Percentiles rank a stretch among this genome's conserved stretches.
These are phyloP conservation scores for Diaporthe batatas DNA, from an alignment of 2,329 filamentous ascomycete species.

Conservation along the genomic window DNA sequence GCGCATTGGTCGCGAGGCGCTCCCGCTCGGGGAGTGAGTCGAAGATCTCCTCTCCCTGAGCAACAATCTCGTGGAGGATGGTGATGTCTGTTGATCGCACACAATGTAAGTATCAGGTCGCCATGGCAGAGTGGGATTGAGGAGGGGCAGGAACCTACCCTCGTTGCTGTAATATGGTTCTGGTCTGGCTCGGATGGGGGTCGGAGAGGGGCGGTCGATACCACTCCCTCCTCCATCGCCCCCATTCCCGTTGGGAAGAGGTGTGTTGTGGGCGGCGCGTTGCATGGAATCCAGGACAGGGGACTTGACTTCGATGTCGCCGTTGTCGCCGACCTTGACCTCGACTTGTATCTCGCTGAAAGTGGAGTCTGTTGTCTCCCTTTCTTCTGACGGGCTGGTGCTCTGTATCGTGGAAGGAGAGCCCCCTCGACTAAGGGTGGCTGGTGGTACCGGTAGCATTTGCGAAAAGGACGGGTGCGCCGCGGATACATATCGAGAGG, in stretches of 20 bases:
- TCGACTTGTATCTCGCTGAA: conserved; percentile 41
- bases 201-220: conserved; percentile 35
- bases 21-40: conserved; percentile 69
- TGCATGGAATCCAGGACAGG: conserved; percentile 39
- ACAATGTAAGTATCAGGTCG: conserved; percentile 41
- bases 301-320: conserved; percentile 40
- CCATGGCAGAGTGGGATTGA: neutral
- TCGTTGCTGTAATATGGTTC: conserved; percentile 42
- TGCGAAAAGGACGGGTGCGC: conserved; percentile 42
- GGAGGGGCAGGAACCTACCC: conserved; percentile 26
- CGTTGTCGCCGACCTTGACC: conserved; percentile 40
- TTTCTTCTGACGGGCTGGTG: conserved; percentile 39
- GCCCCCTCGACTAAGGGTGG: conserved; percentile 41
- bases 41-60: conserved; percentile 75
- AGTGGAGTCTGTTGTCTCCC: conserved; percentile 41
- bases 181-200: conserved; percentile 30
- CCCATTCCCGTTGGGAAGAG: conserved; percentile 39
- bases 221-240: conserved; percentile 32
- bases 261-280: conserved; percentile 35
- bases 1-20: conserved; percentile 78
- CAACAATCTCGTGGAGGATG: conserved; percentile 82
- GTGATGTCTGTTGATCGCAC: conserved; percentile 73
- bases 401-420: conserved; percentile 36
- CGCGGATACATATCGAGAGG: conserved; percentile 43
- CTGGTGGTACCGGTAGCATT: conserved; percentile 42